Conservation (phyloP, 2,329 filamentous ascomycete species). For the Penicillium sp. region DNA sequence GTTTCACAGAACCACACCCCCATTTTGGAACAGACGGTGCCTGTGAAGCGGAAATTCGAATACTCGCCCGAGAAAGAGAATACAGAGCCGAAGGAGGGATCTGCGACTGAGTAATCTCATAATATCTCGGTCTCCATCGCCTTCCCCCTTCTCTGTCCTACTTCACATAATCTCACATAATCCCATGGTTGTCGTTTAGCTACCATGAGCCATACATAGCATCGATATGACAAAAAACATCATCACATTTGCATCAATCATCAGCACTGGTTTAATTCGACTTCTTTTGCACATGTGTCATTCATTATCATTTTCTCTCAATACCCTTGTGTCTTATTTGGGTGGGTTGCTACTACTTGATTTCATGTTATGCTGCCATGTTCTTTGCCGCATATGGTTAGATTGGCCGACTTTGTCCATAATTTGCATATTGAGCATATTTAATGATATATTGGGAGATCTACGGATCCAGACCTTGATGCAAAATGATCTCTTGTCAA, state of each 20-base stretch:
- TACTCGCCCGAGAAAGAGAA: slow-evolving; percentile 27
- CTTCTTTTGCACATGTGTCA: background rate
- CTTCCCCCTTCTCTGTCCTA: background rate
- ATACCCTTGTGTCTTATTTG: slow-evolving; percentile 20
- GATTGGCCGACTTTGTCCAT: slow-evolving; percentile 11
- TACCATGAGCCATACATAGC: background rate
- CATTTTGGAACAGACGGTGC: slow-evolving; percentile 16
- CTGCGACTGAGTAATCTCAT: slow-evolving; percentile 18
- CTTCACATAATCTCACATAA: background rate
- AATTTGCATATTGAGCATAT: slow-evolving; percentile 16
- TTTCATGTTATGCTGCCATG: background rate
- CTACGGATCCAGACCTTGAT: background rate
- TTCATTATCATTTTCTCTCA: slow-evolving; percentile 8
- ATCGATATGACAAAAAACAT: background rate
- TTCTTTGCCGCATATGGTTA: slow-evolving; percentile 1
- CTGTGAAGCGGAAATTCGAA: slow-evolving; percentile 24
- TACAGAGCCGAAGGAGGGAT: slow-evolving; percentile 24
- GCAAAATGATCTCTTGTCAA: too few species aligned
- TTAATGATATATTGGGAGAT: background rate
- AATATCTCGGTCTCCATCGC: background rate
- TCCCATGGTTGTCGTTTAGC: background rate
- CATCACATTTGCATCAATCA: slow-evolving; percentile 6
- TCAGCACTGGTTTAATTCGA: slow-evolving; percentile 23
- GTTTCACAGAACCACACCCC: slow-evolving; percentile 17
- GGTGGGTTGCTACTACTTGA: slow-evolving; percentile 3